Evolutionary conservation across 2,329 filamentous ascomycete species (phyloP), one percentile per base, ranked within the genome.

Genomic region (Colletotrichum gloeosporioides): DNA sequence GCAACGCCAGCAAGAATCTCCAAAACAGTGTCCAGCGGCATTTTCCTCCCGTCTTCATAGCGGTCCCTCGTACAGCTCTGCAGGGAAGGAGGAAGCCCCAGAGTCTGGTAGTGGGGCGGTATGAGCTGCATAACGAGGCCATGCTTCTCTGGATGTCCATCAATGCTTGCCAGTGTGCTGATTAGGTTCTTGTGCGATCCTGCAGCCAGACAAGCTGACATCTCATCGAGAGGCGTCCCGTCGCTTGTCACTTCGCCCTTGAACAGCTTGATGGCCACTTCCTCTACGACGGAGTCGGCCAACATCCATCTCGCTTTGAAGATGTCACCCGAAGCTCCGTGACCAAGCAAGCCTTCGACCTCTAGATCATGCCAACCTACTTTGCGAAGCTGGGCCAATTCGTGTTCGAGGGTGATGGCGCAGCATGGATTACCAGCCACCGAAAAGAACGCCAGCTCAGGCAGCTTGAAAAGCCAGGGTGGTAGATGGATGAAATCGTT

Each of bases 191-290:
- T 82, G 78, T 89, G 88, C 49, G 83, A 83, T 13, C 87, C 88
- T 1, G 88, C 88, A 1, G 83, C 82, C 66, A 89, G 84, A 73
- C 84, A 87, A 4, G 87, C 87, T 12, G 83, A 82, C 86, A 89
- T 87, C 80, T 89, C 88, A 78, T 89, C 88, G n/a, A 83, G 80
- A 0, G 88, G 88, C 7, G 84, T 86, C 16, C 88, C 88, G 76
- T 89, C 87, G 77, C 84, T 87, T 10, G 87, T 88, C 13, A 88
- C 81, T 10, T 84, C 81, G n/a, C 87, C 87, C 55, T 85, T 86
- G 81, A 89, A 89, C 8, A 89, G 80, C 78, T 89, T 89, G 80
- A 89, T 83, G 3, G 88, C 87, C 1, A 89, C 88, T 15, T 86
- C 81, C 44, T 85, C 82, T 6, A 69, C 80, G 31, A 80, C 79